Percentiles rank a stretch among this genome's conserved stretches.
phyloP scores from a whole-genome alignment of 495 filamentous ascomycete species.

The Bathelium albidoporum region DNA sequence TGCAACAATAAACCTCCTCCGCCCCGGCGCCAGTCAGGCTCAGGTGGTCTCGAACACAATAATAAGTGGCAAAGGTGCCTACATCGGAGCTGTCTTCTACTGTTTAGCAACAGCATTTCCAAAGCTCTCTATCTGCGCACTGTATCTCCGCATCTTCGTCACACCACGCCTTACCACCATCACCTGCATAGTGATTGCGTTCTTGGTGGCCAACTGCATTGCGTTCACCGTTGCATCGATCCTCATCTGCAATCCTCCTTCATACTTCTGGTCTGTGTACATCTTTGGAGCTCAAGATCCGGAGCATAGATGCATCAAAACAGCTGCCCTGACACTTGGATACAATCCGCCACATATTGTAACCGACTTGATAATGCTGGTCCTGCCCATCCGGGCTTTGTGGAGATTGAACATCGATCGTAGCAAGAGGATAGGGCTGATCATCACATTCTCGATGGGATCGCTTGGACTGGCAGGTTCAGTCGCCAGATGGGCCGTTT shows the following conservation, averaged over 20 bases:
- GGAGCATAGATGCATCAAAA: neutral
- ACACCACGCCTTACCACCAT: neutral
- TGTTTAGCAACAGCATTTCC: neutral
- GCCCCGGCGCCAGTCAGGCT: neutral
- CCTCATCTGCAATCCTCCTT: neutral
- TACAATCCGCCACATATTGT: neutral
- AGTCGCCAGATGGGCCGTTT: neutral
- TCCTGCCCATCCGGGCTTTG: neutral
- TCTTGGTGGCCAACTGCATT: neutral
- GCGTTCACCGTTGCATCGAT: neutral
- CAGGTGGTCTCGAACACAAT: neutral
- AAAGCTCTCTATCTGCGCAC: neutral
- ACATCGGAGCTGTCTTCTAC: neutral
- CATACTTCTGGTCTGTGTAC: neutral
- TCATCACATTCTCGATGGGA: neutral
- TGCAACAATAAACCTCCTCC: neutral
- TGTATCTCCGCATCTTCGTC: neutral
- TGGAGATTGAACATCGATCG: neutral
- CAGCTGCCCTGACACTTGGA: neutral
- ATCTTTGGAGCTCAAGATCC: neutral
- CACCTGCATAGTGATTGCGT: neutral
- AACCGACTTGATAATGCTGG: neutral
- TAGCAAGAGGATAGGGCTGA: neutral
- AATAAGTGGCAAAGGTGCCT: neutral
- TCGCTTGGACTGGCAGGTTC: neutral